A percentile compares a stretch with the other conserved stretches of the same genome.
phyloP scores from a whole-genome alignment of 176 grass and related monocot genomes.

The Triticum timopheevii region DNA sequence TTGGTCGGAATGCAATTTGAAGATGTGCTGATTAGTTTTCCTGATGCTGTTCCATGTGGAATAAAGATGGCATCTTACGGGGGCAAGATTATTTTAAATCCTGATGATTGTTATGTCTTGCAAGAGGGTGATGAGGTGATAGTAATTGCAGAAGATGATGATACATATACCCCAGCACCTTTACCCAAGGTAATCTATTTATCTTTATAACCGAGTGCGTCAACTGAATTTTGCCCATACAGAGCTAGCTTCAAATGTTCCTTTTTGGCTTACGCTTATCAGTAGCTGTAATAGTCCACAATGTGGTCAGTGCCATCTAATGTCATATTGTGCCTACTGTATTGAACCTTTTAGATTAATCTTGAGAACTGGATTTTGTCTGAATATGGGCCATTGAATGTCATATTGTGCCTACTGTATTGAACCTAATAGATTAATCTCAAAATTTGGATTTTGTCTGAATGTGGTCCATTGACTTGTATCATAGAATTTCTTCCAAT shows the following conservation, averaged over 20 bases:
- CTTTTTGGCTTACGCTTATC: constrained; percentile 12
- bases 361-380: neutral
- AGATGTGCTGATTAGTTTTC: constrained; percentile 81
- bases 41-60: constrained; percentile 74
- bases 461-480: neutral
- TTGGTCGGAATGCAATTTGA: constrained; percentile 76
- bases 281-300: neutral
- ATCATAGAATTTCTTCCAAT: neutral
- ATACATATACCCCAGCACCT: constrained; percentile 56
- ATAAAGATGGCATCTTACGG: constrained; percentile 70
- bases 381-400: neutral
- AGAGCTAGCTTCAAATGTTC: neutral
- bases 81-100: constrained; percentile 79
- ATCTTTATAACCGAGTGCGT: constrained; percentile 22
- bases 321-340: neutral
- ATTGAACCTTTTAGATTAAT: neutral
- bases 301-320: neutral
- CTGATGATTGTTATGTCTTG: constrained; percentile 73
- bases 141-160: constrained; percentile 86
- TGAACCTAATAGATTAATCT: neutral
- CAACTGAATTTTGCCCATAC: neutral
- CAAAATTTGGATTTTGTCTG: neutral
- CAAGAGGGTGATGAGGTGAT: constrained; percentile 78
- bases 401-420: neutral
- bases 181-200: constrained; percentile 55